These are phyloP conservation scores for Phyllosticta paracitricarpa DNA, from an alignment of 2,329 filamentous ascomycete species.

Conservation along the genomic window DNA sequence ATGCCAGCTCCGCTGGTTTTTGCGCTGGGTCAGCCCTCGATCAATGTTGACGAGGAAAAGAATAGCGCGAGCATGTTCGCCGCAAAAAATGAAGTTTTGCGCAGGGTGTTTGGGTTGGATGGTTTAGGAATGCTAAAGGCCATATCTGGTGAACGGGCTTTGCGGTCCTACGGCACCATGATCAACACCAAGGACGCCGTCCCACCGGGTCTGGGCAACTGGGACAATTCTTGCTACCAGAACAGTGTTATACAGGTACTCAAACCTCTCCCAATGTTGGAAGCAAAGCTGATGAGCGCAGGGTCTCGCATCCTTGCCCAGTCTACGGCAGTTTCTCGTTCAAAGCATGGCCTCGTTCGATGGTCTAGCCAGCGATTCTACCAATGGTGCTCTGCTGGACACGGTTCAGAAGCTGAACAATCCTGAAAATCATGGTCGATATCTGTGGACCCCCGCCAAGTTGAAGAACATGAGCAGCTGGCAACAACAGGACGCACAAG, in stretches of 20 bases:
- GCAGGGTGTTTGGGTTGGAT: constrained; percentile 29
- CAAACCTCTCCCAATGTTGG: constrained; percentile 12
- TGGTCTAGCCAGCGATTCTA: constrained; percentile 31
- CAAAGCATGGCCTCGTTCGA: constrained; percentile 22
- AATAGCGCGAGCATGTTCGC: constrained; percentile 10
- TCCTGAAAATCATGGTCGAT: constrained; percentile 58
- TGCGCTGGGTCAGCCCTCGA: constrained; percentile 36
- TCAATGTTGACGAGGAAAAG: constrained; percentile 13
- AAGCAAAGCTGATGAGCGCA: constrained; percentile 13
- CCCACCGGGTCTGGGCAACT: constrained; percentile 67
- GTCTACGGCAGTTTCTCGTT: constrained; percentile 56
- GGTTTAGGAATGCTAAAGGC: constrained; percentile 28
- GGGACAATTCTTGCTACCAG: constrained; percentile 94
- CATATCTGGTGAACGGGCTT: constrained; percentile 26
- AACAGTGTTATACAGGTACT: constrained; percentile 81
- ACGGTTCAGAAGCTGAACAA: constrained; percentile 64
- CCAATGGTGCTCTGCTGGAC: constrained; percentile 48
- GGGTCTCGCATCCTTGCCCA: constrained; percentile 60
- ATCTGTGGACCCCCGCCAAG: constrained; percentile 70
- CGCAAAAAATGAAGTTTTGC: constrained; percentile 28
- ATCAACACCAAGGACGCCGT: constrained; percentile 19
- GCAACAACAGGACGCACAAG: constrained; percentile 95
- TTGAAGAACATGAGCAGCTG: constrained; percentile 90
- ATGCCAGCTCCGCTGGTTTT: constrained; percentile 50
- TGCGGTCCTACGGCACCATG: constrained; percentile 17